Evolutionary conservation across 768 basidiomycete genomes (phyloP).

Genomic region (Chiua virens): DNA sequence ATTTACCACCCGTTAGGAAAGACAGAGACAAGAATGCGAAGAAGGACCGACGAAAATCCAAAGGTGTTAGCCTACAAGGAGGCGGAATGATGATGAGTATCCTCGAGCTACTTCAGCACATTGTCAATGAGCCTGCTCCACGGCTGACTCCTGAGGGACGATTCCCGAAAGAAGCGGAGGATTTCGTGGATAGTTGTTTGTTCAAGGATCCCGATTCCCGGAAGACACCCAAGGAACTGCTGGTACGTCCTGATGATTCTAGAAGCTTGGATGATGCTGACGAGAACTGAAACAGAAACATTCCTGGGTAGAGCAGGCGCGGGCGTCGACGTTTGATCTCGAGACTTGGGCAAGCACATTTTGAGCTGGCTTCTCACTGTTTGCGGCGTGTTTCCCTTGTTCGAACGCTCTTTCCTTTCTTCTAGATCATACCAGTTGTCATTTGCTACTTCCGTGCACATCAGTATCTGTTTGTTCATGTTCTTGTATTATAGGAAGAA

Average conservation of each 20-base stretch:
- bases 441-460: constrained; percentile 29
- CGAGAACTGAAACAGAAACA: constrained; percentile 51
- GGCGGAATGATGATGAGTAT: constrained; percentile 99
- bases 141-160: constrained; percentile 72
- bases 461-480: constrained; percentile 29
- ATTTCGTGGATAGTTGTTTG: constrained; percentile 88
- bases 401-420: constrained; percentile 7
- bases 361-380: constrained; percentile 35
- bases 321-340: constrained; percentile 62
- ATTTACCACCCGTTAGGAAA: constrained; percentile 35
- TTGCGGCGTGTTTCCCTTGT: constrained; percentile 5
- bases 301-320: constrained; percentile 69
- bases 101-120: constrained; percentile 93
- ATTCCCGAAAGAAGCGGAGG: constrained; percentile 72
- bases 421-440: constrained; percentile 27
- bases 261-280: constrained; percentile 7
- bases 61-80: constrained; percentile 90
- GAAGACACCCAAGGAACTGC: constrained; percentile 83
- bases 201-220: constrained; percentile 85
- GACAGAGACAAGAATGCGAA: constrained; percentile 51
- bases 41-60: constrained; percentile 85
- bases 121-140: constrained; percentile 98
- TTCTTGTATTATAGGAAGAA: constrained; percentile 33
- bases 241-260: constrained; percentile 43
- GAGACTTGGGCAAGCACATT: constrained; percentile 81